Evolutionary conservation across 805 yeast genomes (phyloP).

Genomic region (Peterozyma xylosa): DNA sequence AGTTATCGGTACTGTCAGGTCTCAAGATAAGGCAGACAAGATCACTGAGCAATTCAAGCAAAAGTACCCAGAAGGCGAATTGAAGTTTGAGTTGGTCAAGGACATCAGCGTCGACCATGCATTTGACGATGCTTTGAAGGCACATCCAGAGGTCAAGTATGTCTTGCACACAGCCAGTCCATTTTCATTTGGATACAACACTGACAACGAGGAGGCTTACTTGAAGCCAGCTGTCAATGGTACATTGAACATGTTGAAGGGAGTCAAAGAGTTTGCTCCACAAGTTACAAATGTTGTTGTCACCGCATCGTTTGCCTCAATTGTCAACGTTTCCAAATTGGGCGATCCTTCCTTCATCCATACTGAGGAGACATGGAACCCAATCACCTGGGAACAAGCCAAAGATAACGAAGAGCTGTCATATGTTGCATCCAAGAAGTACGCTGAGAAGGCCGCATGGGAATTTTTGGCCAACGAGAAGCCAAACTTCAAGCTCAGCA

Average conservation of each 20-base stretch:
- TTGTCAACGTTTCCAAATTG: slow-evolving; percentile 1
- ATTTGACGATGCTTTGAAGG: slow-evolving; percentile 37
- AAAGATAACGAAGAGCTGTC: slow-evolving; percentile 15
- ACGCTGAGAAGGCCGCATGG: slow-evolving; percentile 38
- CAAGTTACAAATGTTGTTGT: slow-evolving; percentile 35
- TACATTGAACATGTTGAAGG: slow-evolving; percentile 32
- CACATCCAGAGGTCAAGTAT: slow-evolving; percentile 30
- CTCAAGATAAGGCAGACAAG: slow-evolving; percentile 32
- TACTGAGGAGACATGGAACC: slow-evolving; percentile 27
- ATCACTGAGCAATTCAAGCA: slow-evolving; percentile 22
- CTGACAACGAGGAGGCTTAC: slow-evolving; percentile 32
- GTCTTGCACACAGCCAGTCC: slow-evolving; percentile 52
- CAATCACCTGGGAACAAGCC: slow-evolving; percentile 13
- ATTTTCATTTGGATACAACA: slow-evolving; percentile 26
- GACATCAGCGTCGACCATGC: slow-evolving; percentile 31
- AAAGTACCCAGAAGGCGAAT: slow-evolving; percentile 18
- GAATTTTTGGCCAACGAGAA: slow-evolving; percentile 24
- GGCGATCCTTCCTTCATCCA: slow-evolving; percentile 6
- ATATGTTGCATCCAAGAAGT: slow-evolving; percentile 32
- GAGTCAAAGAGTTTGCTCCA: slow-evolving; percentile 29
- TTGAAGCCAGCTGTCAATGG: slow-evolving; percentile 42
- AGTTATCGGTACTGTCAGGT: slow-evolving; percentile 47
- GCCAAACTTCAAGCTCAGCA: slow-evolving; percentile 22
- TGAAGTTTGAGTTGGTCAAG: slow-evolving; percentile 24
- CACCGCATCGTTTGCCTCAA: slow-evolving; percentile 48